Percentiles rank a stretch among this genome's conserved stretches.
Evolutionary conservation across 176 grass and related monocot genomes (phyloP).

Genomic region (Oryza nivara): DNA sequence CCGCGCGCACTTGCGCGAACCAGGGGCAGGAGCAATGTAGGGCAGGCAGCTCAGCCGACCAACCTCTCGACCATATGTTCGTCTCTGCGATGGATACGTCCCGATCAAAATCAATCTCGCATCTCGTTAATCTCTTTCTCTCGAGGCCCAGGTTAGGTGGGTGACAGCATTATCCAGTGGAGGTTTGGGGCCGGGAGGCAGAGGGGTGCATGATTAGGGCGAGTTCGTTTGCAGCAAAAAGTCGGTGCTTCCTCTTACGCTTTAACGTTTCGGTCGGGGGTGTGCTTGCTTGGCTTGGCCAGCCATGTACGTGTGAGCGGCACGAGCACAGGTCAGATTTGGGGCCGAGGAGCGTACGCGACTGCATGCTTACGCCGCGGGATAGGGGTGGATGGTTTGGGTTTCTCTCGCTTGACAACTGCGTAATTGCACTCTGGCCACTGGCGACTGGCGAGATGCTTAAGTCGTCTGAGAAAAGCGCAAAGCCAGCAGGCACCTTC

Average conservation of each 20-base stretch:
- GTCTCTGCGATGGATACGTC: not conserved
- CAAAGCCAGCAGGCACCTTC: no score
- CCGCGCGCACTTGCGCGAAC: not conserved
- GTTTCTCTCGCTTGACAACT: not conserved
- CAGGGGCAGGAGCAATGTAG: slow-evolving; percentile 18
- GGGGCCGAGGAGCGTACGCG: not conserved
- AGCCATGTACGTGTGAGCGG: slow-evolving; percentile 8
- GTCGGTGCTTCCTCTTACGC: slow-evolving; percentile 38
- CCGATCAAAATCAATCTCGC: not conserved
- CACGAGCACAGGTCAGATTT: slow-evolving; percentile 2
- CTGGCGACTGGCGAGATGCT: not conserved
- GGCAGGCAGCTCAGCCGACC: not conserved
- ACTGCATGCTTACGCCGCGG: no score
- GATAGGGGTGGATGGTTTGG: not conserved
- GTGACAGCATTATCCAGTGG: slow-evolving; percentile 48
- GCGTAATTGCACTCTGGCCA: not conserved
- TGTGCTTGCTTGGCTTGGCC: not conserved
- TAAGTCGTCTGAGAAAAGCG: not conserved
- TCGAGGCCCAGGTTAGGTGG: slow-evolving; percentile 50
- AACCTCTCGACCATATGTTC: slow-evolving; percentile 20
- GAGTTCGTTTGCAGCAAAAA: slow-evolving; percentile 22
- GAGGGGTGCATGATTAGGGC: slow-evolving; percentile 37
- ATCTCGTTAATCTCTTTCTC: slow-evolving; percentile 5
- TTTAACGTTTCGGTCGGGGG: slow-evolving; percentile 36
- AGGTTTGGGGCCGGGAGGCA: slow-evolving; percentile 56